Conservation (phyloP, 2,329 filamentous ascomycete species). For the Ceratocystiopsis minuta region DNA sequence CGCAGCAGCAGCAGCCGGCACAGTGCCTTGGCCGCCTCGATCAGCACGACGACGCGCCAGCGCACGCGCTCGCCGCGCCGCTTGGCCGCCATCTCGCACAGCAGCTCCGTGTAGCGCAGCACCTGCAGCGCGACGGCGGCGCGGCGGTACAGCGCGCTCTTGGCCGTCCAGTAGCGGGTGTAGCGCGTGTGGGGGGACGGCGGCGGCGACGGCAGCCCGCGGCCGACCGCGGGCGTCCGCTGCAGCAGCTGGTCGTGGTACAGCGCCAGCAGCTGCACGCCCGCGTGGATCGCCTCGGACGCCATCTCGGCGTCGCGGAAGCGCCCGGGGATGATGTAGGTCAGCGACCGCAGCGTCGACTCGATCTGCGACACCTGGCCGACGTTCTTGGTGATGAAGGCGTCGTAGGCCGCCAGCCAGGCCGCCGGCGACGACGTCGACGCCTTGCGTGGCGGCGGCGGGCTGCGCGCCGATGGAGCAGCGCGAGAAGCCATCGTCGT, state of each 20-base stretch:
- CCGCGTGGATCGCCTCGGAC: slow-evolving; percentile 78
- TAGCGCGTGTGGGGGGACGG: slow-evolving; percentile 38
- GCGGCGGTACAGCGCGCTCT: slow-evolving; percentile 54
- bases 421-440: slow-evolving; percentile 42
- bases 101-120: slow-evolving; percentile 81
- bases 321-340: slow-evolving; percentile 86
- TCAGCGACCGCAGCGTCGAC: slow-evolving; percentile 76
- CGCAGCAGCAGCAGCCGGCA: slow-evolving; percentile 66
- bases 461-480: background rate
- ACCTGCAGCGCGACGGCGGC: slow-evolving; percentile 72
- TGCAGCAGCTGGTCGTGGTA: slow-evolving; percentile 83
- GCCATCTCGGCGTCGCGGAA: slow-evolving; percentile 88
- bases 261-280: slow-evolving; percentile 73
- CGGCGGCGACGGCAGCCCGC: slow-evolving; percentile 20
- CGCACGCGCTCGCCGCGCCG: slow-evolving; percentile 61
- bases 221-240: too few species aligned
- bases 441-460: too few species aligned
- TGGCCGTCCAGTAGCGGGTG: slow-evolving; percentile 47
- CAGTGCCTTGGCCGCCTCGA: slow-evolving; percentile 74
- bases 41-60: slow-evolving; percentile 71
- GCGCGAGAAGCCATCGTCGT: background rate
- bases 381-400: slow-evolving; percentile 90
- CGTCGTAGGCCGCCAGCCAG: slow-evolving; percentile 57
- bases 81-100: slow-evolving; percentile 97
- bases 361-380: slow-evolving; percentile 91